phyloP scores from a whole-genome alignment of 768 basidiomycete species.

The Agrocybe pediades region DNA sequence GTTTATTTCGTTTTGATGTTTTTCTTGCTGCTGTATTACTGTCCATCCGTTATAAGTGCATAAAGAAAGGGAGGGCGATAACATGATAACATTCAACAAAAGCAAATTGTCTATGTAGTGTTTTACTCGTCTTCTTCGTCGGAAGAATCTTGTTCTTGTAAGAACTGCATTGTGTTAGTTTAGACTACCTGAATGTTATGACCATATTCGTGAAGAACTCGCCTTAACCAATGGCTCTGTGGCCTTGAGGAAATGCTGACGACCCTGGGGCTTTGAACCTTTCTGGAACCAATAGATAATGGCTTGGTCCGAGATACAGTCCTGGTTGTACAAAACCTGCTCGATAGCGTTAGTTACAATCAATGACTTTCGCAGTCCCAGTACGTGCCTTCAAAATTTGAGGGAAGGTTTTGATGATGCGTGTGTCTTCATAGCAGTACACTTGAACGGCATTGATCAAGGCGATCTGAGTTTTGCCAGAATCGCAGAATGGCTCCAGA shows the following conservation, averaged over 20 bases:
- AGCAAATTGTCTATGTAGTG: conserved; percentile 6
- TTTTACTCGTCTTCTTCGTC: conserved; percentile 61
- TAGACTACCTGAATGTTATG: conserved; percentile 5
- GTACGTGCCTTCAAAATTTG: conserved; percentile 84
- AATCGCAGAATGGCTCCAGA: conserved; percentile 87
- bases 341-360: not conserved
- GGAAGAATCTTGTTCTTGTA: conserved; percentile 86
- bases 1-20: not conserved
- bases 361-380: not conserved
- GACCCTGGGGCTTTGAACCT: conserved; percentile 93
- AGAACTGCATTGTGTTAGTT: conserved; percentile 55
- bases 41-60: not conserved
- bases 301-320: conserved; percentile 93
- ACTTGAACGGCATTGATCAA: conserved; percentile 95
- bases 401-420: conserved; percentile 92
- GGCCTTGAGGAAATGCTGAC: conserved; percentile 91
- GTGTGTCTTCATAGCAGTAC: conserved; percentile 96
- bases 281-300: conserved; percentile 99
- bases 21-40: conserved; percentile 2
- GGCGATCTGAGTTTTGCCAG: conserved; percentile 88
- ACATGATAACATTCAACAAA: conserved; percentile 13
- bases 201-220: conserved; percentile 15
- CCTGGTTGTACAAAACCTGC: conserved; percentile 94
- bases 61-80: conserved; percentile 15
- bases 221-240: conserved; percentile 91